These are phyloP conservation scores for Alternaria sp. DNA, from an alignment of 2,329 filamentous ascomycete genomes.

Conservation along the genomic window DNA sequence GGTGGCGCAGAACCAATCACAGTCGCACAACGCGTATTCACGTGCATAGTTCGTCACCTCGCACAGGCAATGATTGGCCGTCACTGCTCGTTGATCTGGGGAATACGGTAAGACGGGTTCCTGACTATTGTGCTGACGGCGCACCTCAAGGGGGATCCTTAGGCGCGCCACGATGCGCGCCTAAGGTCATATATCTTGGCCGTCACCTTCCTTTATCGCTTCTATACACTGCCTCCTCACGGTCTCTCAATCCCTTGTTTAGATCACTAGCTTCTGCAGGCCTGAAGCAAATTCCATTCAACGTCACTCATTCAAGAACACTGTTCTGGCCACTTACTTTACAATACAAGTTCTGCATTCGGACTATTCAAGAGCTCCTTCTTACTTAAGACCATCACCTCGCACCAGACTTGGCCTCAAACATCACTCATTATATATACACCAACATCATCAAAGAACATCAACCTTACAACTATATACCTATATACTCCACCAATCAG, in stretches of 20 bases:
- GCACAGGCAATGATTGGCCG: slow-evolving; percentile 18
- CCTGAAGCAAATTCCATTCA: slow-evolving; percentile 16
- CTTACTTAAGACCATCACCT: not conserved
- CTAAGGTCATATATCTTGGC: slow-evolving; percentile 15
- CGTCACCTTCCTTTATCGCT: slow-evolving; percentile 3
- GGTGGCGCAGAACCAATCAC: slow-evolving; percentile 24
- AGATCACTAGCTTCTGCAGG: slow-evolving; percentile 20
- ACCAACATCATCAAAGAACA: not conserved
- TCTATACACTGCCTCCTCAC: slow-evolving; percentile 20
- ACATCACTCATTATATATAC: not conserved
- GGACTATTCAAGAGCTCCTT: not conserved
- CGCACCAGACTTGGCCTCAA: not conserved
- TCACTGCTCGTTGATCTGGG: not conserved
- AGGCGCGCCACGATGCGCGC: not conserved
- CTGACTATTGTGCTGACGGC: slow-evolving; percentile 1
- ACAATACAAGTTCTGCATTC: not conserved
- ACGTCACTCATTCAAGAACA: slow-evolving; percentile 10
- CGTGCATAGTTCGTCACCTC: slow-evolving; percentile 9
- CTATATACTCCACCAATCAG: not conserved
- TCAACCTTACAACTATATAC: not conserved
- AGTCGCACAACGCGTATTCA: slow-evolving; percentile 9
- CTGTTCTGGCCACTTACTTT: not conserved
- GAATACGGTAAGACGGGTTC: not conserved
- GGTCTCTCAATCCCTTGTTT: slow-evolving; percentile 14
- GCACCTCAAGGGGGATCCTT: slow-evolving; percentile 8